A percentile compares a stretch with the other conserved stretches of the same genome.
phyloP scores from a whole-genome alignment of 2,329 filamentous ascomycete genomes.

The Annulohypoxylon truncatum region DNA sequence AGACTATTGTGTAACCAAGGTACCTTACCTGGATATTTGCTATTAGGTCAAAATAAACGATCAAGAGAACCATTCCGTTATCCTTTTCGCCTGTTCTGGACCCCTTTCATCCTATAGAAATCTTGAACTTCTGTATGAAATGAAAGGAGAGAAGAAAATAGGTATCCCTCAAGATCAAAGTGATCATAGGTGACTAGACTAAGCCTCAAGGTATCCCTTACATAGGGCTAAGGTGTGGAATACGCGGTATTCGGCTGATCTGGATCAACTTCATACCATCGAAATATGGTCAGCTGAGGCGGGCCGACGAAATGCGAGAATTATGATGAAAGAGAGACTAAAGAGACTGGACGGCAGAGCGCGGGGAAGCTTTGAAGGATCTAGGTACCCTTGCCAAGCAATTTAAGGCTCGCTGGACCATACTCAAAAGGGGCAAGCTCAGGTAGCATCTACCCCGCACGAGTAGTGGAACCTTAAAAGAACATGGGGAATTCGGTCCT shows the following conservation, averaged over 20 bases:
- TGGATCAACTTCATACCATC: neutral
- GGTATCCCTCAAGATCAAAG: neutral
- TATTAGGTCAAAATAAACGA: constrained; percentile 19
- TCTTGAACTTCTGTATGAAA: neutral
- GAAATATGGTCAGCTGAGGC: constrained; percentile 6
- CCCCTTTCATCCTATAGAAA: neutral
- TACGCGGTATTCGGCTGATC: neutral
- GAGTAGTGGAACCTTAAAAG: constrained; percentile 18
- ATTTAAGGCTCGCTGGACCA: constrained; percentile 6
- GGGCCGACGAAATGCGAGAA: constrained; percentile 19
- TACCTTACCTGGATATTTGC: neutral
- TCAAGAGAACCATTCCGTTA: neutral
- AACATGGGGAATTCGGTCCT: constrained; percentile 32
- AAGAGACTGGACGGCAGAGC: neutral
- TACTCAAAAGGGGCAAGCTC: constrained; percentile 2
- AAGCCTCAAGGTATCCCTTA: neutral
- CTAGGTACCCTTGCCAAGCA: constrained; percentile 6
- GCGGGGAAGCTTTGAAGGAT: constrained; percentile 34
- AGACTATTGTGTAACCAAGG: neutral
- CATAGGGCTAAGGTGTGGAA: neutral
- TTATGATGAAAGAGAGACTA: neutral
- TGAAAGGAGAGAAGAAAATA: neutral
- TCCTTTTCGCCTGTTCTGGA: neutral
- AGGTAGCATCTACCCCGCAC: constrained; percentile 32
- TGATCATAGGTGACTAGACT: neutral